phyloP scores from a whole-genome alignment of 257 asterid species.

The Phtheirospermum japonicum region DNA sequence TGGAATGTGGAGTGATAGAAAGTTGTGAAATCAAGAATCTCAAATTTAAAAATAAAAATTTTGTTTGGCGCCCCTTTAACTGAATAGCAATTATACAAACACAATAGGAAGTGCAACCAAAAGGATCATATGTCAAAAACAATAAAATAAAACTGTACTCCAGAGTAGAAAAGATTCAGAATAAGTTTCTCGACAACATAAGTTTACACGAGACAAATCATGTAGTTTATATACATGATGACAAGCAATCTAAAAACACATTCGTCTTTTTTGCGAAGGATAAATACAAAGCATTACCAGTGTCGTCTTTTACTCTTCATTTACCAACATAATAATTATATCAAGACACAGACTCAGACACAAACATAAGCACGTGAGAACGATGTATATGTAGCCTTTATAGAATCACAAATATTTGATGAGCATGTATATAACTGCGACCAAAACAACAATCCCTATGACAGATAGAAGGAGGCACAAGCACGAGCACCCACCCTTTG shows the following conservation, averaged over 20 bases:
- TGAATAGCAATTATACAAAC: no score
- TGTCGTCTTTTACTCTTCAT: no score
- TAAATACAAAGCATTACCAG: constrained; percentile 9
- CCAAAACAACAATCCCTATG: constrained; percentile 61
- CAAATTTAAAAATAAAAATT: no score
- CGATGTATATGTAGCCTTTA: neutral
- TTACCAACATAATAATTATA: neutral
- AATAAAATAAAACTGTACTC: neutral
- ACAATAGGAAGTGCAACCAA: no score
- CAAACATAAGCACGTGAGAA: no score
- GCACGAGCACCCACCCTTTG: constrained; percentile 96
- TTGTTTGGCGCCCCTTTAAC: no score
- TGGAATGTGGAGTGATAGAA: no score
- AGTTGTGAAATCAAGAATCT: no score
- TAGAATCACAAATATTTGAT: constrained; percentile 62
- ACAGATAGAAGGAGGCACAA: constrained; percentile 59
- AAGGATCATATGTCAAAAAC: no score
- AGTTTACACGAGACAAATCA: constrained; percentile 8
- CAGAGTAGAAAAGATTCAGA: neutral
- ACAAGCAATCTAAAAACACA: neutral
- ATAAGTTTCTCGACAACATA: neutral
- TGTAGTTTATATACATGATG: neutral
- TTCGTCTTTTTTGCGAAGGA: neutral
- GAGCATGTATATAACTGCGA: constrained; percentile 60
- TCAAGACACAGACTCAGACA: constrained; percentile 4